Base-by-base conservation (phyloP, 805 yeast genomes). In the Isabelozyma heimii region DNA sequence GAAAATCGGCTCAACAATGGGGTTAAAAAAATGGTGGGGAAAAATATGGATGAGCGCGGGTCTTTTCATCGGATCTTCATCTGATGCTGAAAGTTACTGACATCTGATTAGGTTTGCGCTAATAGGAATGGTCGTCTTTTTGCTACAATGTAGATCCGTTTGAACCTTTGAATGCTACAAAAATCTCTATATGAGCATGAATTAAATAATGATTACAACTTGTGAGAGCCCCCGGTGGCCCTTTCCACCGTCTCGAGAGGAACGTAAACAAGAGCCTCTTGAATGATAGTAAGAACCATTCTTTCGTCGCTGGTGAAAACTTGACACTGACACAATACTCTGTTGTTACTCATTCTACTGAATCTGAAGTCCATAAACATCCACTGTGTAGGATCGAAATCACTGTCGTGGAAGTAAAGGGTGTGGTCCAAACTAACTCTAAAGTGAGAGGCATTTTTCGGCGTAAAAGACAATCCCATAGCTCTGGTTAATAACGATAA, bases 351-450 rank as follows among this genome's bases (percentile, higher is more conserved):
- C 60, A 69, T 54, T 35, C 69, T 56, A 37, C 53, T 47, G 46
- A 68, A 72, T 42, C 55, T 54, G 53, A 59, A 70, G 51, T 69
- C 74, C 50, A 70, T 44, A 47, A 62, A 72, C 54, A 71, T 44
- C 70, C 70, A 72, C 35, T 62, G 54, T 35, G 69, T 65, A 1
- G 73, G 66, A 48, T 69, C 71, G 40, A 64, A 71, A 42, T 71
- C 62, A 3, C 44, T 55, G 48, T 71, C 75, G 52, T 72, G 75
- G 55, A 63, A 63, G 49, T 53, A 66, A 7, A 72, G 57, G 4
- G 68, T 44, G 50, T 72, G 76, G 51, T 72, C 76, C 45, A 72
- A 60, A 38, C 71, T 64, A 2, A 69, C 75, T 38, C 76, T 57
- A 57, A 72, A 72, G 48, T 65, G 70, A 16, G 58, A 46, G 8